phyloP scores from a whole-genome alignment of 2,329 filamentous ascomycete species.

The Botrytis fragariae region DNA sequence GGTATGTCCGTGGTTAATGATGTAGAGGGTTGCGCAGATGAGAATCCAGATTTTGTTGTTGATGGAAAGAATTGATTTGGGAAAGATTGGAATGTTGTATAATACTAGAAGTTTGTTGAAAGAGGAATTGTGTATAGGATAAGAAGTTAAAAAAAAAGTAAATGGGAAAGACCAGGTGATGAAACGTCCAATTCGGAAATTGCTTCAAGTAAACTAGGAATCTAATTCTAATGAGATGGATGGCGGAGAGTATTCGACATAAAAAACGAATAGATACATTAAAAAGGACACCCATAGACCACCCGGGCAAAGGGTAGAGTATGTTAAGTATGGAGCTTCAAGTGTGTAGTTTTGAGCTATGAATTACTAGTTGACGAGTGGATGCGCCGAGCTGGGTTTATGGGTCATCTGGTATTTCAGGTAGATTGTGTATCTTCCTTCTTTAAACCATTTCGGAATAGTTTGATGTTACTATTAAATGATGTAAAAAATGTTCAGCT shows the following conservation, averaged over 20 bases:
- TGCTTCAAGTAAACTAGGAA: neutral
- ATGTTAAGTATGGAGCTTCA: neutral
- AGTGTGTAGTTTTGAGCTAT: neutral
- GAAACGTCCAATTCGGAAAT: slow-evolving; percentile 1
- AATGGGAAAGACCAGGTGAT: slow-evolving; percentile 1
- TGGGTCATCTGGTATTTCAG: neutral
- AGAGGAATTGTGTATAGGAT: neutral
- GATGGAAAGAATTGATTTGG: neutral
- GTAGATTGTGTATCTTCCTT: neutral
- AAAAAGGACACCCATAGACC: neutral
- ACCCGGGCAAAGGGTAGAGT: neutral
- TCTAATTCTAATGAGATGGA: neutral
- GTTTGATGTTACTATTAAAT: neutral
- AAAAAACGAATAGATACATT: neutral
- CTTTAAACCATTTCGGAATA: neutral
- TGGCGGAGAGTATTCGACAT: neutral
- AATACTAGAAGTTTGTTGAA: neutral
- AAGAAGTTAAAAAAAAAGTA: neutral
- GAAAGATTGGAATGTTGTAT: neutral
- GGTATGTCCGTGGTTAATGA: neutral
- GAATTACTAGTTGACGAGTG: neutral
- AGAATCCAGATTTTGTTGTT: neutral
- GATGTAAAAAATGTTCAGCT: neutral
- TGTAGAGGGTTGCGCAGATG: neutral
- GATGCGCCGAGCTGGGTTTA: slow-evolving; percentile 14